A percentile compares a stretch with the other conserved stretches of the same genome.
Conservation (phyloP, 2,329 filamentous ascomycete species). For the Penicillium sp. region DNA sequence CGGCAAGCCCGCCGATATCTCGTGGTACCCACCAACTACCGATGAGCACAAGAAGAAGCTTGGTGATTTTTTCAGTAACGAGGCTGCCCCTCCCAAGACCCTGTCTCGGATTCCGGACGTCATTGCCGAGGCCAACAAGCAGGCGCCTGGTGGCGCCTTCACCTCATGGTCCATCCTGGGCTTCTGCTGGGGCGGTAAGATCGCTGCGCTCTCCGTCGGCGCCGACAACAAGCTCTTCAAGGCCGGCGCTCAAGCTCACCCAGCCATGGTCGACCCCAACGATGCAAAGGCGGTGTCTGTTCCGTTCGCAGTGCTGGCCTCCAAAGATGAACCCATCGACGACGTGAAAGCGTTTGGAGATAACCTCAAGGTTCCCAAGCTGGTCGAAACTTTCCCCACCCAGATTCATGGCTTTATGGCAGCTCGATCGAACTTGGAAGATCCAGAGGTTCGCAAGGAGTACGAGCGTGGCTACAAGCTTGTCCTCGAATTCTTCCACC, state of each 20-base stretch:
- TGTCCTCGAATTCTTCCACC: conserved; percentile 36
- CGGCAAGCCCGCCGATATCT: conserved; percentile 61
- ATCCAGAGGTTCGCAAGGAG: conserved; percentile 36
- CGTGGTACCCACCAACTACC: conserved; percentile 55
- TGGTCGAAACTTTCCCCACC: conserved; percentile 40
- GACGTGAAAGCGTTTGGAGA: conserved; percentile 39
- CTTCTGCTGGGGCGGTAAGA: conserved; percentile 57
- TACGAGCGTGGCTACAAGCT: conserved; percentile 42
- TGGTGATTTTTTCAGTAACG: conserved; percentile 53
- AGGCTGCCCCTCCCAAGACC: conserved; percentile 53
- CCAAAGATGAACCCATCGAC: conserved; percentile 51
- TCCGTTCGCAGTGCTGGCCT: conserved; percentile 53
- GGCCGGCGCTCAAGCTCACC: conserved; percentile 52
- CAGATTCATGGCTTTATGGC: conserved; percentile 46
- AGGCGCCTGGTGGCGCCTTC: conserved; percentile 37
- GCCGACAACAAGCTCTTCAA: conserved; percentile 49
- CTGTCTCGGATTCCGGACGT: conserved; percentile 52
- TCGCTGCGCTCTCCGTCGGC: conserved; percentile 50
- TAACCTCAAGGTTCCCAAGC: conserved; percentile 34
- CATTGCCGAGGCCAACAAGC: conserved; percentile 49
- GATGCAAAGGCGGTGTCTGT: conserved; percentile 53
- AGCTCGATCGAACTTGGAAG: conserved; percentile 37
- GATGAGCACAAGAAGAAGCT: conserved; percentile 57
- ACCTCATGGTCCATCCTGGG: conserved; percentile 55
- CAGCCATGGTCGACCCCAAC: conserved; percentile 55